Percentiles rank a stretch among this genome's conserved stretches.
Evolutionary conservation across 2,329 filamentous ascomycete genomes (phyloP).

Genomic region (Penicillium sp.): DNA sequence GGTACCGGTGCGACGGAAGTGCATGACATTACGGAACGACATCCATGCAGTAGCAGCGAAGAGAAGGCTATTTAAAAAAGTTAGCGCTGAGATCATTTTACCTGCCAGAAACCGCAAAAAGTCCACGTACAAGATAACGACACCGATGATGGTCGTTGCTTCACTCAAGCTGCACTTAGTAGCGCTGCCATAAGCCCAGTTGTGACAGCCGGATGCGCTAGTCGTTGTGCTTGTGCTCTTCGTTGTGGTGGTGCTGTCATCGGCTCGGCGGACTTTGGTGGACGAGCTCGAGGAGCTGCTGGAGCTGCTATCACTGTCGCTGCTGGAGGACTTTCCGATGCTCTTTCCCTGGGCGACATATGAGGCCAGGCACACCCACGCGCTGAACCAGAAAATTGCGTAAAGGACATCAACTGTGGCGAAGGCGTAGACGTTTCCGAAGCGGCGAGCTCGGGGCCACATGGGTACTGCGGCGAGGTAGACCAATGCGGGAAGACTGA

Average conservation of each 20-base stretch:
- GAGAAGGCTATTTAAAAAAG: slow-evolving; percentile 46
- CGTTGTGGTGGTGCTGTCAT: slow-evolving; percentile 36
- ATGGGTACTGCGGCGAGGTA: slow-evolving; percentile 63
- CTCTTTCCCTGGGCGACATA: slow-evolving; percentile 58
- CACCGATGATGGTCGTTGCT: slow-evolving; percentile 56
- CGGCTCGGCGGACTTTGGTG: slow-evolving; percentile 36
- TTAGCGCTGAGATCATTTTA: neutral
- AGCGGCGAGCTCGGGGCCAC: slow-evolving; percentile 58
- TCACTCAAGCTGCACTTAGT: slow-evolving; percentile 59
- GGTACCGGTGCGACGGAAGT: slow-evolving; percentile 58
- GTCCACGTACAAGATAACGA: slow-evolving; percentile 55
- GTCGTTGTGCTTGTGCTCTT: slow-evolving; percentile 19
- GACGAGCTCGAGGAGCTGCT: neutral
- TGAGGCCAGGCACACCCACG: slow-evolving; percentile 56
- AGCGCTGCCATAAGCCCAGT: slow-evolving; percentile 52
- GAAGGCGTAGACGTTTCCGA: slow-evolving; percentile 63
- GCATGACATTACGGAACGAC: slow-evolving; percentile 55
- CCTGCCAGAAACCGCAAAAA: neutral
- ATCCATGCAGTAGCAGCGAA: slow-evolving; percentile 56
- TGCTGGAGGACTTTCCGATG: slow-evolving; percentile 42
- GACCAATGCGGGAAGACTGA: slow-evolving; percentile 58
- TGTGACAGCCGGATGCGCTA: slow-evolving; percentile 34
- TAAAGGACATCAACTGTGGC: slow-evolving; percentile 56
- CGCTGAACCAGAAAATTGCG: slow-evolving; percentile 59
- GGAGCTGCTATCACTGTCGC: slow-evolving; percentile 22